Evolutionary conservation across 768 basidiomycete species (phyloP).

Genomic region (Leucosporidium scottii): DNA sequence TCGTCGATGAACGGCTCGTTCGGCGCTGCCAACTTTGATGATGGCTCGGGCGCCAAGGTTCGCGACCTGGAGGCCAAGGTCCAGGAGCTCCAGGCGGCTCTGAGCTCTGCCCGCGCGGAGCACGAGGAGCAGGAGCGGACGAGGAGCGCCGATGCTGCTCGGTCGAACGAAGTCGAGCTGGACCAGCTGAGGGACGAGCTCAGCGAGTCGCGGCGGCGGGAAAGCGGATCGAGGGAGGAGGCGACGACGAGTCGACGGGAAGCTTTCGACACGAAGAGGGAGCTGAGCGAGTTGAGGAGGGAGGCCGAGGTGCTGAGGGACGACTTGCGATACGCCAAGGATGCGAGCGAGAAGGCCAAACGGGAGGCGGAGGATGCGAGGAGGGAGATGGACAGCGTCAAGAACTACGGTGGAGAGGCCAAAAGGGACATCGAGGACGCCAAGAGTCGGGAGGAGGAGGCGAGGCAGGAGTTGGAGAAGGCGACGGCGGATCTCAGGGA

Average conservation of each 20-base stretch:
- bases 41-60: neutral
- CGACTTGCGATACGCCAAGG: neutral
- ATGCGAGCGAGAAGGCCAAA: neutral
- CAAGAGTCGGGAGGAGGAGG: conserved; percentile 42
- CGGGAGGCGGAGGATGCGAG: neutral
- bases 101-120: conserved; percentile 42
- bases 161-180: neutral
- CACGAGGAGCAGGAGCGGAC: conserved; percentile 12
- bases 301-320: neutral
- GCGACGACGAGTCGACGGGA: neutral
- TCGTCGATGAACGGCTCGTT: conserved; percentile 36
- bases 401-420: conserved; percentile 48
- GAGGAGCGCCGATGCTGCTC: too few relatives aligned
- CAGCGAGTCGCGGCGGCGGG: neutral
- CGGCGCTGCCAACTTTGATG: too few relatives aligned
- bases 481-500: conserved; percentile 7
- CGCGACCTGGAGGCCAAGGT: conserved; percentile 58
- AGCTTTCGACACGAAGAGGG: neutral
- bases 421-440: conserved; percentile 47
- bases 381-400: conserved; percentile 47
- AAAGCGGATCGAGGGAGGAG: neutral
- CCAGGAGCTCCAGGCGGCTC: conserved; percentile 40
- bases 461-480: conserved; percentile 1
- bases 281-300: conserved; percentile 4
- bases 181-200: neutral